These are phyloP conservation scores for Hibiscus syriacus DNA, from an alignment of 345 rosid genomes.

Conservation along the genomic window DNA sequence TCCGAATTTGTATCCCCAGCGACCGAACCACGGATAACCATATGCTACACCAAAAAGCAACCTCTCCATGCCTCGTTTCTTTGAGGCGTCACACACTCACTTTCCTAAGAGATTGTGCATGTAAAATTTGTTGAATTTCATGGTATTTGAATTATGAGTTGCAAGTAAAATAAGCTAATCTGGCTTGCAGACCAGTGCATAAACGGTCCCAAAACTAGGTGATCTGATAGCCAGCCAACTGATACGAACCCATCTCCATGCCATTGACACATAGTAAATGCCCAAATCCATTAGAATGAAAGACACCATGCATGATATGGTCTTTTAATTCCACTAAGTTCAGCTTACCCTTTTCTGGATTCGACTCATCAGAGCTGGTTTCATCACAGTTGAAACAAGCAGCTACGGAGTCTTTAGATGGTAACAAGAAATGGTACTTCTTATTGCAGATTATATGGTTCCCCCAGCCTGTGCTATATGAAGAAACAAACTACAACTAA, in stretches of 20 bases:
- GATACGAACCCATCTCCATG: conserved; percentile 48
- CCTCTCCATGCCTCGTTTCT: conserved; percentile 74
- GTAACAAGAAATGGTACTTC: conserved; percentile 85
- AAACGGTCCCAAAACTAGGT: conserved; percentile 88
- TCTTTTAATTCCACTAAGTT: conserved; percentile 44
- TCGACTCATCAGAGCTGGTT: conserved; percentile 11
- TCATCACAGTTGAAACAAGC: conserved; percentile 35
- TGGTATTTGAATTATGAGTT: too few relatives aligned
- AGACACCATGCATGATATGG: conserved; percentile 77
- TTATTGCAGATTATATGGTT: conserved; percentile 72
- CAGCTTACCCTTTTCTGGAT: conserved; percentile 29
- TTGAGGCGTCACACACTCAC: conserved; percentile 64
- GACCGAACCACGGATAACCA: too few relatives aligned
- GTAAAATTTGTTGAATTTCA: too few relatives aligned
- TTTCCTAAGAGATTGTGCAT: conserved; percentile 36
- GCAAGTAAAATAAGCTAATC: conserved; percentile 41
- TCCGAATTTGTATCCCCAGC: too few relatives aligned
- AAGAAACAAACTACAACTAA: conserved; percentile 2
- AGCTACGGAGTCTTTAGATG: conserved; percentile 48
- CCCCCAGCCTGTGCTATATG: conserved; percentile 66
- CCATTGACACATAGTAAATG: conserved; percentile 77
- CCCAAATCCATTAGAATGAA: too few relatives aligned
- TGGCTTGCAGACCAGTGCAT: conserved; percentile 65
- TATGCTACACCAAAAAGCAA: too few relatives aligned
- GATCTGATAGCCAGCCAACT: conserved; percentile 58